phyloP scores from a whole-genome alignment of 2,329 filamentous ascomycete species.

The Alternaria hordeiaustralica region DNA sequence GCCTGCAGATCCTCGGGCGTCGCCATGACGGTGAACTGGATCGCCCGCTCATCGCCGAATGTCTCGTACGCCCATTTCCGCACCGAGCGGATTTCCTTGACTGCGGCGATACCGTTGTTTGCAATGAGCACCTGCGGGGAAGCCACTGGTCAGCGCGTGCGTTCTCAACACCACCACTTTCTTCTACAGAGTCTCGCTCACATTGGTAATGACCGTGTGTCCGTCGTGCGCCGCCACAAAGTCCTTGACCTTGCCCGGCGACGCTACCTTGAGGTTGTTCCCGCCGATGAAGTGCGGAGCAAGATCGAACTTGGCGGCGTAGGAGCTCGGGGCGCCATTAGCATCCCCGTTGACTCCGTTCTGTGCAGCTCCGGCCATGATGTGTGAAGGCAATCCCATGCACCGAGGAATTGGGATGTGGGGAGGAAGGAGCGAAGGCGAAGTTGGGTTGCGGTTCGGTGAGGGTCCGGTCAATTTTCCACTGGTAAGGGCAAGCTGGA shows the following conservation, averaged over 20 bases:
- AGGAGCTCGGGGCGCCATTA: slow-evolving; percentile 67
- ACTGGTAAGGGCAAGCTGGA: slow-evolving; percentile 26
- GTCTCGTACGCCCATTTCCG: slow-evolving; percentile 99
- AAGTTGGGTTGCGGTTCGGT: slow-evolving; percentile 18
- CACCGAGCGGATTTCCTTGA: slow-evolving; percentile 98
- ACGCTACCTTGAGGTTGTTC: slow-evolving; percentile 81
- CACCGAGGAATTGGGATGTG: slow-evolving; percentile 24
- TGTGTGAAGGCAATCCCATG: slow-evolving; percentile 38
- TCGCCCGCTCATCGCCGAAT: slow-evolving; percentile 96
- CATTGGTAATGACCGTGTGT: slow-evolving; percentile 98
- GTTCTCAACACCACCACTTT: background rate
- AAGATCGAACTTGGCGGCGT: slow-evolving; percentile 81
- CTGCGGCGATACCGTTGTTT: slow-evolving; percentile 99
- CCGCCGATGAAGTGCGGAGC: slow-evolving; percentile 96
- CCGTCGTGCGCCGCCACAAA: slow-evolving; percentile 89
- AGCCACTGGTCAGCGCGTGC: slow-evolving; percentile 27
- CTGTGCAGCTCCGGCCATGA: slow-evolving; percentile 44
- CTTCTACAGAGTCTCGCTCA: slow-evolving; percentile 57
- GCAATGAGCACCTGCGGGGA: slow-evolving; percentile 84
- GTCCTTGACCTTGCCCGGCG: slow-evolving; percentile 89
- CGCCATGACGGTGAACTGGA: slow-evolving; percentile 99
- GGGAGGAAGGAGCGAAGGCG: slow-evolving; percentile 13
- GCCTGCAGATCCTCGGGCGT: slow-evolving; percentile 96
- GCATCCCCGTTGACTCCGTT: slow-evolving; percentile 50
- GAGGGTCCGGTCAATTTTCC: slow-evolving; percentile 34